phyloP scores from a whole-genome alignment of 805 yeast species.

The Spathaspora gorwiae region DNA sequence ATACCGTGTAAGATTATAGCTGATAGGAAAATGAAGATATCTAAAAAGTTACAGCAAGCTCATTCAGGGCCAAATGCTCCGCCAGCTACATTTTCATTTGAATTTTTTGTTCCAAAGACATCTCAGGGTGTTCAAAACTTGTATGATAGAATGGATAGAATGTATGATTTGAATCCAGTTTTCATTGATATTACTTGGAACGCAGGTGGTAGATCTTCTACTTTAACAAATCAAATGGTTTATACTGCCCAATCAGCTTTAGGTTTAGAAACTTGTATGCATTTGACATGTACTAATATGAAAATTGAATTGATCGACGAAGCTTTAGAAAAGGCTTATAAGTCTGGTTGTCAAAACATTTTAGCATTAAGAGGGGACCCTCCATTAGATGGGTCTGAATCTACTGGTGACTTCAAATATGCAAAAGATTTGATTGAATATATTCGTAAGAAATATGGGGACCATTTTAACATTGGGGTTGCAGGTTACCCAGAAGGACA shows the following conservation, averaged over 20 bases:
- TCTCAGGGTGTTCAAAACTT: constrained; percentile 94
- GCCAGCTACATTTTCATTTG: constrained; percentile 83
- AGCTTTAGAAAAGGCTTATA: constrained; percentile 80
- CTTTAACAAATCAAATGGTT: constrained; percentile 86
- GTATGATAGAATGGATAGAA: constrained; percentile 95
- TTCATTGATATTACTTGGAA: constrained; percentile 98
- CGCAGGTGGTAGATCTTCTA: constrained; percentile 88
- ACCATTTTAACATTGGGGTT: constrained; percentile 90
- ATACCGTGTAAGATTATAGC: neutral
- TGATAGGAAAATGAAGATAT: constrained; percentile 29
- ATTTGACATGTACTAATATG: constrained; percentile 96
- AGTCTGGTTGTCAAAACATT: constrained; percentile 92
- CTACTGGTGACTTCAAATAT: constrained; percentile 78
- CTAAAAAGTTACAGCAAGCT: constrained; percentile 41
- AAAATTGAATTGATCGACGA: constrained; percentile 71
- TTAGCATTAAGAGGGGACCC: constrained; percentile 95
- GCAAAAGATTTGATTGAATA: constrained; percentile 83
- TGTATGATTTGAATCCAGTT: constrained; percentile 87
- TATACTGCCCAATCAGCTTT: constrained; percentile 84
- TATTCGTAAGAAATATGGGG: constrained; percentile 73
- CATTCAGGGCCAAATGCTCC: constrained; percentile 36
- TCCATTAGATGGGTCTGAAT: constrained; percentile 69
- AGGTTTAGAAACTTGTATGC: constrained; percentile 97
- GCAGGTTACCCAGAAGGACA: constrained; percentile 99
- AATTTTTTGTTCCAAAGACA: constrained; percentile 96